Evolutionary conservation across 2,329 filamentous ascomycete genomes (phyloP).

Genomic region (Arthrobotrys musiformis): DNA sequence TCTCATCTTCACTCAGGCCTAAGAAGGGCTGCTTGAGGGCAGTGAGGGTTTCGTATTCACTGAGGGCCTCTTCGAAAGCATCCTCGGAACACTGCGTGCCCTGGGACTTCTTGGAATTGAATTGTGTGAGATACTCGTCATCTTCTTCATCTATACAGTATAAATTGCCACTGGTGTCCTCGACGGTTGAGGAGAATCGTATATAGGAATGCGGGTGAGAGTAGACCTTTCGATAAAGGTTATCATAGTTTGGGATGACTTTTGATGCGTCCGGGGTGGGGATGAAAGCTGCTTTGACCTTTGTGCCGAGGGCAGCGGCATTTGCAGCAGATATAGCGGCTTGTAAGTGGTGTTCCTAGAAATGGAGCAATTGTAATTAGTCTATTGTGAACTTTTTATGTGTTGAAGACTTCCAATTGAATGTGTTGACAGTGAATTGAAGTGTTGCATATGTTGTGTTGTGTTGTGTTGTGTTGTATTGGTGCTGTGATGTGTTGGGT

Average conservation of each 20-base stretch:
- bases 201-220: conserved; percentile 92
- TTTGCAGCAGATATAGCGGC: conserved; percentile 76
- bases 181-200: conserved; percentile 96
- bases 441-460: neutral
- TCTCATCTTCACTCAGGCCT: conserved; percentile 64
- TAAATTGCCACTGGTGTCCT: conserved; percentile 87
- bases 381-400: neutral
- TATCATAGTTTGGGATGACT: conserved; percentile 83
- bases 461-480: neutral
- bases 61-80: conserved; percentile 93
- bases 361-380: conserved; percentile 41
- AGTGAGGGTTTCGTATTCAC: conserved; percentile 90
- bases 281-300: conserved; percentile 73
- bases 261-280: conserved; percentile 72
- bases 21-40: conserved; percentile 87
- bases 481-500: neutral
- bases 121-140: conserved; percentile 81
- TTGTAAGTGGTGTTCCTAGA: conserved; percentile 93
- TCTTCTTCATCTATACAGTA: conserved; percentile 97
- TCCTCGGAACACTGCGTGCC: conserved; percentile 80
- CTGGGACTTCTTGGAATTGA: conserved; percentile 78
- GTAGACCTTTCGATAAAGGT: conserved; percentile 82
- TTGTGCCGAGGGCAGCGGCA: conserved; percentile 68
- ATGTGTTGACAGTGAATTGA: neutral
- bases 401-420: too few relatives aligned